phyloP scores from a whole-genome alignment of 208 protist genomes.

The Trypanosoma melophagium region DNA sequence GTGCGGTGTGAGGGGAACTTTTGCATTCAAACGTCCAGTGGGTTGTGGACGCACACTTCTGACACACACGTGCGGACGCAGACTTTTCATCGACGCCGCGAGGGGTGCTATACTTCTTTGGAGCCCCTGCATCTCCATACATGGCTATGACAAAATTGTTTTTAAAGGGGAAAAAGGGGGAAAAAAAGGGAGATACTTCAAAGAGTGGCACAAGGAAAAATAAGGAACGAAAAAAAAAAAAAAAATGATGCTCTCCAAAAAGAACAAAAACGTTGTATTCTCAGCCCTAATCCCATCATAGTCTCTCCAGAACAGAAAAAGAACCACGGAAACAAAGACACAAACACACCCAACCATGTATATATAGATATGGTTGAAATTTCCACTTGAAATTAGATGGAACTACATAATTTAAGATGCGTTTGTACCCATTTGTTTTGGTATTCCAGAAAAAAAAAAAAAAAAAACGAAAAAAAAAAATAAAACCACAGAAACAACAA shows the following conservation, averaged over 20 bases:
- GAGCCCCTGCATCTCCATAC: slow-evolving; percentile 62
- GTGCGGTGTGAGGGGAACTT: slow-evolving; percentile 1
- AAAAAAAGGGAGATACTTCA: too few species aligned
- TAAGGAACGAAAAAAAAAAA: too few species aligned
- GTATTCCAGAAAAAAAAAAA: not conserved
- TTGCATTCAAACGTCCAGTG: slow-evolving; percentile 88
- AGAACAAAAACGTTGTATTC: too few species aligned
- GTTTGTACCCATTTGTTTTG: too few species aligned
- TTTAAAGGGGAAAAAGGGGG: slow-evolving; percentile 7
- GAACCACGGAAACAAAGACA: not conserved
- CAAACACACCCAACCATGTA: not conserved
- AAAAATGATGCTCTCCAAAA: too few species aligned
- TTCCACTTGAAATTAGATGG: too few species aligned
- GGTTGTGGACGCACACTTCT: slow-evolving; percentile 57
- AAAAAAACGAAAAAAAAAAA: slow-evolving; percentile 4
- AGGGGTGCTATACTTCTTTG: slow-evolving; percentile 85
- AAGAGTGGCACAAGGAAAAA: too few species aligned
- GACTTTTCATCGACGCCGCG: slow-evolving; percentile 39
- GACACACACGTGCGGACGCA: slow-evolving; percentile 35
- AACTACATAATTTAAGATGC: too few species aligned
- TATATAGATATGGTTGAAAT: too few species aligned
- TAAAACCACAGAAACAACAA: slow-evolving; percentile 6
- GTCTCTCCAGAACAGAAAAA: too few species aligned
- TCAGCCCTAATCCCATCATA: too few species aligned
- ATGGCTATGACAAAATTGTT: slow-evolving; percentile 24